Evolutionary conservation across 2,329 filamentous ascomycete species (phyloP), one percentile per base, ranked within the genome.

Genomic region (Aspergillus luchuensis): DNA sequence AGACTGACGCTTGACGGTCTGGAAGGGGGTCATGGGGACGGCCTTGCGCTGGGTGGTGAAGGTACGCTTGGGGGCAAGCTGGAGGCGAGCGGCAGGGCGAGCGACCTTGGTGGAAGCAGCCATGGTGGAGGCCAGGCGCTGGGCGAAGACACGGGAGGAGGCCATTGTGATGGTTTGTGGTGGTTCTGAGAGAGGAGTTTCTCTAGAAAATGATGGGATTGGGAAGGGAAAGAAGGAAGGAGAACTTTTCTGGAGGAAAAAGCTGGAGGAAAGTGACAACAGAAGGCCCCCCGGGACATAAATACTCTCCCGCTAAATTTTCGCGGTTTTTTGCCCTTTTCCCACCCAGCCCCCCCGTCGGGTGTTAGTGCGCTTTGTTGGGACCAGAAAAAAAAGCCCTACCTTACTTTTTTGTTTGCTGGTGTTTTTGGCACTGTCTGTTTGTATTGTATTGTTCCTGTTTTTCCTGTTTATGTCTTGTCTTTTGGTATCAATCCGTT

Each of bases 51-150:
- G 74, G 69, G 71, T 66, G 80, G 78, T 81, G 79, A 84, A 82
- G 79, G 89, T 89, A 80, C 90, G 90, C 85, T 89, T 90, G 83
- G 89, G 85, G 79, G 84, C 84, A 80, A 87, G 74, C 77, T 84
- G 83, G 75, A 84, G 82, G 75, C 88, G 88, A 76, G 88, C 80
- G 79, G 87, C 87, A 82, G 89, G 89, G 81, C 90, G 89, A 80
- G 89, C 89, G 81, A 87, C 88, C 87, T 90, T 91, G 82, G 88
- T 87, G 87, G 89, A 89, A 82, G 89, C 86, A 75, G 78, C 79
- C 77, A 81, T 79, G 78, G 87, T 85, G 81, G 73, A 68, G 69
- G 89, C 88, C 84, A 92, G 85, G 81, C 90, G 87, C 76, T 89
- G 88, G 79, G 89, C 87, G 82, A 91, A 85, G 80, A 91, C 85